Conservation (phyloP, 1,284 basidiomycete species). For the Sanghuangporus weigelae region DNA sequence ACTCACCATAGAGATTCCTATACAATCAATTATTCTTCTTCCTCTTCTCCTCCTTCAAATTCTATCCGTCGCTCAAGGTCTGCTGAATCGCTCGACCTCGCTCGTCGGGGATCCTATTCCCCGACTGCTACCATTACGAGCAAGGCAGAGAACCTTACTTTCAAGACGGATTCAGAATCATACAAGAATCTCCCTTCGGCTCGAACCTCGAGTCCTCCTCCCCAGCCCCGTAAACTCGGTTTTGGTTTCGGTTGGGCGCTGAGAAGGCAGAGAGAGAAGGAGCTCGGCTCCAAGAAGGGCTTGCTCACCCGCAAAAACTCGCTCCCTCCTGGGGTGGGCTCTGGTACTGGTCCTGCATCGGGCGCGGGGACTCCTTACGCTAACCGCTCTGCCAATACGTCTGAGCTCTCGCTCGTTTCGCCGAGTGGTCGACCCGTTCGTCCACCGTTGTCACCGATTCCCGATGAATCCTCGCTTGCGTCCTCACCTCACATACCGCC, state of each 20-base stretch:
- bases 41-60: not conserved
- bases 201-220: conserved; percentile 21
- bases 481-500: conserved; percentile 3
- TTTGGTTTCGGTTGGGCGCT: conserved; percentile 64
- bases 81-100: conserved; percentile 17
- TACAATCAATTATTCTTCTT: not conserved
- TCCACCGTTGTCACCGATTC: conserved; percentile 11
- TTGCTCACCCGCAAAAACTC: conserved; percentile 26
- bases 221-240: conserved; percentile 34
- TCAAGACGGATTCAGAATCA: conserved; percentile 33
- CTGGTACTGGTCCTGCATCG: not conserved
- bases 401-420: conserved; percentile 13
- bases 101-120: conserved; percentile 30
- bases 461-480: conserved; percentile 5
- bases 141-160: conserved; percentile 33
- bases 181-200: conserved; percentile 25
- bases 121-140: conserved; percentile 33
- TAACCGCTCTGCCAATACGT: conserved; percentile 1
- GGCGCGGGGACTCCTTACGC: not conserved
- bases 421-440: conserved; percentile 3
- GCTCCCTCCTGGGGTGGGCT: conserved; percentile 15
- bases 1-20: not conserved
- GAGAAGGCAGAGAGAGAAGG: conserved; percentile 49
- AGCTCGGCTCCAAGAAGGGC: conserved; percentile 23
- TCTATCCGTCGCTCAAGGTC: conserved; percentile 3